Evolutionary conservation across 495 filamentous ascomycete genomes (phyloP), one percentile per base, ranked within the genome.

Genomic region (Penicillium taxi): DNA sequence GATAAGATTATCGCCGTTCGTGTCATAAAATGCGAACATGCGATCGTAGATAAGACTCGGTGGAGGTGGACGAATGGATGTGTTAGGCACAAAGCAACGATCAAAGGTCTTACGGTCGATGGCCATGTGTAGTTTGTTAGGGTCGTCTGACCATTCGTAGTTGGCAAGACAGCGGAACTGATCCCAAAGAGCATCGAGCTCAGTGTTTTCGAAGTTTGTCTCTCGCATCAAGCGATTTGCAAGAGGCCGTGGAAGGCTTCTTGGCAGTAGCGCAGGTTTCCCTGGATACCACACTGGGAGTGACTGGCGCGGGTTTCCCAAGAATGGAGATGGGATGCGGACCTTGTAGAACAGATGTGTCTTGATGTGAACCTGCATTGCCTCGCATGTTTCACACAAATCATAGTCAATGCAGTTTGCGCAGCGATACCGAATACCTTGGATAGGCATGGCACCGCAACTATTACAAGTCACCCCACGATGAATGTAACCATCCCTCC

Each of bases 261-360:
- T 72, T 6, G 73, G 69, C 38, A 82, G 66, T 44, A 69, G 73
- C 26, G 77, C 69, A 4, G 88, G 87, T 50, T 90, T 85, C 13
- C 91, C 93, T 7, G 93, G 83, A 56, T 96, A 96, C 80, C 83
- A 90, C 2, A 86, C 76, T 3, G 84, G 80, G 45, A 84, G 79
- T 9, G 78, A 77, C 53, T 87, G 77, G 32, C 72, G 64, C 8
- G 77, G 75, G 28, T 75, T 78, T 3, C 78, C 74, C 22, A 84
- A 60, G 42, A 77, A 80, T 0, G 82, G 80, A 3, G 78, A 74
- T 5, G 84, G 84, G 24, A 88, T 80, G 9, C 75, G 74, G 37
- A 89, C 81, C 59, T 96, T 96, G 69, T 90, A 94, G 68, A 98
- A 95, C 27, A 98, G 67, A 63, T 98, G 91, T 0, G 88, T 94